Evolutionary conservation across 495 filamentous ascomycete genomes (phyloP).

Genomic region (Penicillium egyptiacum): DNA sequence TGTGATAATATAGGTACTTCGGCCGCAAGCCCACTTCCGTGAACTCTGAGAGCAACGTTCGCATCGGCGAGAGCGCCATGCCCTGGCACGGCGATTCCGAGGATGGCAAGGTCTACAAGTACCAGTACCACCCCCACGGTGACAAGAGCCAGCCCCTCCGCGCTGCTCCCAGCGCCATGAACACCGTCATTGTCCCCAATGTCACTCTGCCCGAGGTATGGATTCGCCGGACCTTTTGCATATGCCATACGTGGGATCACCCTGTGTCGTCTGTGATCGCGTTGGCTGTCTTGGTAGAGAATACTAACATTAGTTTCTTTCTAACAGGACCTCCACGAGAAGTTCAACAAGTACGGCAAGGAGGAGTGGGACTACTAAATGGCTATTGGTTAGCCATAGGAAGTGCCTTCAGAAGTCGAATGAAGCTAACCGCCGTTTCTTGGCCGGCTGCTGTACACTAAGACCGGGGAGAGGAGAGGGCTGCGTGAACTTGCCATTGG

Average conservation of each 20-base stretch:
- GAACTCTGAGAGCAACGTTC: conserved; percentile 76
- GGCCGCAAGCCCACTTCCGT: conserved; percentile 83
- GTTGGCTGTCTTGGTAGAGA: conserved; percentile 20
- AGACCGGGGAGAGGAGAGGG: conserved; percentile 24
- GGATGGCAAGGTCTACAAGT: conserved; percentile 65
- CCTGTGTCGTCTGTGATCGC: neutral
- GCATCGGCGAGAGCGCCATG: conserved; percentile 72
- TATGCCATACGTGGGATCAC: neutral
- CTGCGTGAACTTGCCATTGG: conserved; percentile 24
- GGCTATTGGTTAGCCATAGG: conserved; percentile 13
- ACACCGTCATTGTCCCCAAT: conserved; percentile 89
- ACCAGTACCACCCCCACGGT: conserved; percentile 90
- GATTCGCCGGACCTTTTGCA: neutral
- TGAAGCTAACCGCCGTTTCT: conserved; percentile 35
- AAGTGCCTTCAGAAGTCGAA: conserved; percentile 19
- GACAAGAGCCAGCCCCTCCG: conserved; percentile 71
- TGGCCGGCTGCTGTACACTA: conserved; percentile 69
- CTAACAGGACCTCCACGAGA: conserved; percentile 78
- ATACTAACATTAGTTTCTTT: conserved; percentile 10
- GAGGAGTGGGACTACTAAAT: conserved; percentile 59
- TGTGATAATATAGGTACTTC: conserved; percentile 44
- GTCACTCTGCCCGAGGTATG: conserved; percentile 88
- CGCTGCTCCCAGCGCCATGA: conserved; percentile 90
- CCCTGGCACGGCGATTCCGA: conserved; percentile 76
- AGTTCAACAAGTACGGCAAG: conserved; percentile 99